Evolutionary conservation across 129 eudicot species (phyloP).

Genomic region (Erigeron canadensis): DNA sequence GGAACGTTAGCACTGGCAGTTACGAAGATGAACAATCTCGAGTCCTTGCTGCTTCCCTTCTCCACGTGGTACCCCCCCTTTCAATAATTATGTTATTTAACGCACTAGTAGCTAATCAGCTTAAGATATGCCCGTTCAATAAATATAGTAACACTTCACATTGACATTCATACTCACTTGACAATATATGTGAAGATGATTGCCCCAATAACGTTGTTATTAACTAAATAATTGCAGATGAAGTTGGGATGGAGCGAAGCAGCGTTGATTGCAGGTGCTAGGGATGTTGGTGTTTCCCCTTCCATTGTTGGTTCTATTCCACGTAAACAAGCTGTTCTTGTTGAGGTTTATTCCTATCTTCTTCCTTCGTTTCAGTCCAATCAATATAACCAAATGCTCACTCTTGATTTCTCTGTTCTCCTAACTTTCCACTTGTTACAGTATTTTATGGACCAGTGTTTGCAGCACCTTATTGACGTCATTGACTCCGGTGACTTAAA

Average conservation of each 20-base stretch:
- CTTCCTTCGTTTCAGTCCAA: not conserved
- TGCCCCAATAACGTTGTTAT: too few species aligned
- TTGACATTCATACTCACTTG: too few species aligned
- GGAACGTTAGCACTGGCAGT: too few species aligned
- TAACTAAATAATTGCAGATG: constrained; percentile 35
- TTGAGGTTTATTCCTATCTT: constrained; percentile 52
- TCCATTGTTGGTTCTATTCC: constrained; percentile 91
- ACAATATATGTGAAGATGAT: too few species aligned
- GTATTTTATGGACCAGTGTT: constrained; percentile 95
- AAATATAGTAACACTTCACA: too few species aligned
- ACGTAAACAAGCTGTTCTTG: constrained; percentile 85
- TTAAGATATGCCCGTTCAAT: too few species aligned
- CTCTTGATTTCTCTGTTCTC: not conserved
- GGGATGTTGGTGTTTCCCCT: constrained; percentile 85
- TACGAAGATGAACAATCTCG: too few species aligned
- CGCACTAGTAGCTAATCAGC: too few species aligned
- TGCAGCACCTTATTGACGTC: constrained; percentile 70
- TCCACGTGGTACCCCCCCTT: too few species aligned
- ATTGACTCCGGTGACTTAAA: constrained; percentile 57
- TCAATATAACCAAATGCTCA: not conserved
- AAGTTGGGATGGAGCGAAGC: constrained; percentile 87
- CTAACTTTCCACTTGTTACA: constrained; percentile 24
- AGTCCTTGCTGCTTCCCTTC: too few species aligned
- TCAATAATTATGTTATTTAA: too few species aligned
- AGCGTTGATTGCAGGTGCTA: constrained; percentile 96